Evolutionary conservation across 2,329 filamentous ascomycete genomes (phyloP).

Genomic region (Scedosporium minutisporum): DNA sequence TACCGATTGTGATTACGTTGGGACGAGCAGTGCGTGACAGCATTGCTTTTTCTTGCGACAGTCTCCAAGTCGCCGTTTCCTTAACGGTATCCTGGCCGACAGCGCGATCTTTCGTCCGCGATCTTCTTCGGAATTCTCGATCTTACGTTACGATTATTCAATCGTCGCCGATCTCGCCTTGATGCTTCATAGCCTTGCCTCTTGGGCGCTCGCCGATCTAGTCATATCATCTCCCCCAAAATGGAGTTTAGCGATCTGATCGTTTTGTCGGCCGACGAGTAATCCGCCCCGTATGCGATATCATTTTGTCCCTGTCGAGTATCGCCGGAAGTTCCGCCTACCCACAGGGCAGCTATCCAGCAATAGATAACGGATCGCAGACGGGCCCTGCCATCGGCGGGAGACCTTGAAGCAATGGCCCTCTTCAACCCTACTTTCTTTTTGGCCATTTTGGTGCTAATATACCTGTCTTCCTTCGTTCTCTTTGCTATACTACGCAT

Average conservation of each 20-base stretch:
- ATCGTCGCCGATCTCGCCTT: not conserved
- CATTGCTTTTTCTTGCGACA: not conserved
- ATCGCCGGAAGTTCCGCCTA: not conserved
- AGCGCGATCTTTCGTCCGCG: not conserved
- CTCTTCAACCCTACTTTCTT: slow-evolving; percentile 70
- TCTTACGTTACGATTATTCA: not conserved
- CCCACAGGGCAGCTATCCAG: not conserved
- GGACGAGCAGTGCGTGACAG: not conserved
- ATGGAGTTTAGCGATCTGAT: not conserved
- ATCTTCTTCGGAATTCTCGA: not conserved
- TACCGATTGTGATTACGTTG: not conserved
- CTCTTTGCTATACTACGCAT: slow-evolving; percentile 89
- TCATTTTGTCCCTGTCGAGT: not conserved
- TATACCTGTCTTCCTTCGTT: slow-evolving; percentile 87
- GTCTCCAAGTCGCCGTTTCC: not conserved
- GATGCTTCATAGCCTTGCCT: not conserved
- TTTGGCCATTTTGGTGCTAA: slow-evolving; percentile 72
- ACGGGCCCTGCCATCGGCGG: not conserved
- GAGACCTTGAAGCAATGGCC: slow-evolving; percentile 36
- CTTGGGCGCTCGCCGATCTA: too few relatives aligned
- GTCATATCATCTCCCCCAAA: not conserved
- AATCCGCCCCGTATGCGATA: not conserved
- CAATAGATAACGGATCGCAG: not conserved
- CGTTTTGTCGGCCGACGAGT: not conserved
- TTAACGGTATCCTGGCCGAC: not conserved